phyloP scores from a whole-genome alignment of 495 filamentous ascomycete genomes.

The Penicillium daleae region DNA sequence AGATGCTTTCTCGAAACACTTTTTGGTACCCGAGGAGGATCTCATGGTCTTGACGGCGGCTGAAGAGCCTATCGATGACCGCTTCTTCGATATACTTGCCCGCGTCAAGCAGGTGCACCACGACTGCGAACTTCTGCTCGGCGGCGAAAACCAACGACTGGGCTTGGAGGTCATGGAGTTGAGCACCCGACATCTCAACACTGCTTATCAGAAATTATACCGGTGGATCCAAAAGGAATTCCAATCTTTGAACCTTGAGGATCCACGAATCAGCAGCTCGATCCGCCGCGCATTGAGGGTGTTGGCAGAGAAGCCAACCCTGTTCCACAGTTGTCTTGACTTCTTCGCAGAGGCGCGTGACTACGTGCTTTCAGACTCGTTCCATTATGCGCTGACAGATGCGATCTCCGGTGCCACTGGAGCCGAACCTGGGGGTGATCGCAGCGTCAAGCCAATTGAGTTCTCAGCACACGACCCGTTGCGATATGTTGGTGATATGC shows the following conservation, averaged over 20 bases:
- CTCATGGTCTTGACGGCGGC: conserved; percentile 69
- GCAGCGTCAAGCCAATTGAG: conserved; percentile 86
- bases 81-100: conserved; percentile 79
- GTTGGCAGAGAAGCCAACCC: conserved; percentile 82
- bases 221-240: conserved; percentile 94
- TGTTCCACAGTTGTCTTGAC: conserved; percentile 94
- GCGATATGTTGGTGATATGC: conserved; percentile 95
- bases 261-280: conserved; percentile 85
- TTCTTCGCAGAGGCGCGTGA: conserved; percentile 92
- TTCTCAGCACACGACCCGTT: conserved; percentile 89
- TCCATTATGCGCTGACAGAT: conserved; percentile 88
- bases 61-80: conserved; percentile 79
- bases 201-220: conserved; percentile 92
- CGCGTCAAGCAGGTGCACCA: conserved; percentile 84
- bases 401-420: conserved; percentile 46
- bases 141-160: conserved; percentile 84
- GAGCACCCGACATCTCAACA: conserved; percentile 82
- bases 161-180: conserved; percentile 90
- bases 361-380: conserved; percentile 83
- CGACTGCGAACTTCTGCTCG: conserved; percentile 86
- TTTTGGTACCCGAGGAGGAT: conserved; percentile 82
- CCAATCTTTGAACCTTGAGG: conserved; percentile 89
- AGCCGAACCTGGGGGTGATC: conserved; percentile 36
- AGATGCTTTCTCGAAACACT: conserved; percentile 82
- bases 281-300: conserved; percentile 85